A percentile compares a stretch with the other conserved stretches of the same genome.
Evolutionary conservation across 1,284 basidiomycete genomes (phyloP).

Genomic region (Mycena citricolor): DNA sequence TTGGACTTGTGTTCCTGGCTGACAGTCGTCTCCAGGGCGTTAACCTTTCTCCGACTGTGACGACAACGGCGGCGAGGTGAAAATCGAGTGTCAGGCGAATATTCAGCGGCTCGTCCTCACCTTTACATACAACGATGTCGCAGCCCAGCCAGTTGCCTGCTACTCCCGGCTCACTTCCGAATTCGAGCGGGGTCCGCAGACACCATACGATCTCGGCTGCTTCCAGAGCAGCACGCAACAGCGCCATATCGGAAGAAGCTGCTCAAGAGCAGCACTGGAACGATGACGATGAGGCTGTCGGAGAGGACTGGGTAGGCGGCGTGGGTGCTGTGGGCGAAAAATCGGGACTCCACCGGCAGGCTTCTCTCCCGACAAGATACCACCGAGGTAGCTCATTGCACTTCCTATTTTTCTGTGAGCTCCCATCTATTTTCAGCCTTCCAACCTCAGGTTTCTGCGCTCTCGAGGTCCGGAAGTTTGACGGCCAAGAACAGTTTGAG

Average conservation of each 20-base stretch:
- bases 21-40: no score
- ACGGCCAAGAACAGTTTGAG: conserved; percentile 78
- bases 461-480: conserved; percentile 53
- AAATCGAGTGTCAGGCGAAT: no score
- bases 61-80: no score
- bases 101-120: no score
- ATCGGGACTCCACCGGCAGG: conserved; percentile 73
- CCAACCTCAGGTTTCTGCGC: conserved; percentile 40
- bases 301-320: conserved; percentile 74
- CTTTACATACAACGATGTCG: no score
- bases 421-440: conserved; percentile 36
- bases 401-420: conserved; percentile 13
- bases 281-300: conserved; percentile 67
- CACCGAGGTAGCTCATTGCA: conserved; percentile 58
- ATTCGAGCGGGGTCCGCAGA: conserved; percentile 57
- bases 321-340: conserved; percentile 82
- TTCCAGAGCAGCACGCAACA: conserved; percentile 61
- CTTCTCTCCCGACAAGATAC: conserved; percentile 77
- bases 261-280: conserved; percentile 56
- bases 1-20: no score
- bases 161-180: conserved; percentile 40
- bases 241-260: conserved; percentile 67
- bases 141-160: conserved; percentile 15
- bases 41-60: no score
- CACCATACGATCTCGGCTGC: conserved; percentile 81